Percentiles rank a stretch among this genome's conserved stretches.
Conservation (phyloP, 2,329 filamentous ascomycete species). For the Malbranchea zuffiana region DNA sequence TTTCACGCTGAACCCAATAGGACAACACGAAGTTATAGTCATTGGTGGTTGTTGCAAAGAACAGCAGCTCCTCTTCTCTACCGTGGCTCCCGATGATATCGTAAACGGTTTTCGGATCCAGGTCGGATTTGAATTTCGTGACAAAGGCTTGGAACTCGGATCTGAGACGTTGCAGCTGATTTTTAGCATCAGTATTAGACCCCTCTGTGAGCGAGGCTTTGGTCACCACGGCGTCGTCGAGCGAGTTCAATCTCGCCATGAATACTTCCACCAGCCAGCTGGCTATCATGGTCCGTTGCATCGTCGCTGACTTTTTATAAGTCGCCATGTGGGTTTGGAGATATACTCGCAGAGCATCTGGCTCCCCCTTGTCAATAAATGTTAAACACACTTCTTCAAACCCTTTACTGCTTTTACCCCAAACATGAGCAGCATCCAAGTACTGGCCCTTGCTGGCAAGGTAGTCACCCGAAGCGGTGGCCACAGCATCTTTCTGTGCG, state of each 20-base stretch:
- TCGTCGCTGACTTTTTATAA: conserved; percentile 70
- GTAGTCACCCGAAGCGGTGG: conserved; percentile 83
- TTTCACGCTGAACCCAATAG: conserved; percentile 94
- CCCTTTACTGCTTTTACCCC: conserved; percentile 89
- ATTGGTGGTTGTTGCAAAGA: conserved; percentile 76
- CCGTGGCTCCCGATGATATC: conserved; percentile 94
- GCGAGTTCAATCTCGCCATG: conserved; percentile 89
- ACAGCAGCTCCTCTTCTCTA: conserved; percentile 81
- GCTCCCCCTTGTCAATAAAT: conserved; percentile 81
- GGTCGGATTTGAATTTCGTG: conserved; percentile 68
- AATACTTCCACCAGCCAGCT: conserved; percentile 93
- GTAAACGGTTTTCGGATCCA: conserved; percentile 87
- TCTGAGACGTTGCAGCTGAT: conserved; percentile 58
- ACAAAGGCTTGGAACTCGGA: conserved; percentile 84
- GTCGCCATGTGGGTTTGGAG: conserved; percentile 70
- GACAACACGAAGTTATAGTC: conserved; percentile 92
- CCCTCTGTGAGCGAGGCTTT: conserved; percentile 69
- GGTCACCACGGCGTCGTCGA: conserved; percentile 89
- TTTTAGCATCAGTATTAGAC: conserved; percentile 58
- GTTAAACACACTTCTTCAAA: conserved; percentile 91
- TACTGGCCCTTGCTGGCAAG: conserved; percentile 72
- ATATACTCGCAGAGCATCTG: conserved; percentile 84
- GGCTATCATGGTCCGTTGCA: conserved; percentile 93
- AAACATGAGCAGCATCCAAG: conserved; percentile 75
- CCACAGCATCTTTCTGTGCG: conserved; percentile 78